Conservation (phyloP, 1,139 yeast species). For the Yamadazyma taylorii region DNA sequence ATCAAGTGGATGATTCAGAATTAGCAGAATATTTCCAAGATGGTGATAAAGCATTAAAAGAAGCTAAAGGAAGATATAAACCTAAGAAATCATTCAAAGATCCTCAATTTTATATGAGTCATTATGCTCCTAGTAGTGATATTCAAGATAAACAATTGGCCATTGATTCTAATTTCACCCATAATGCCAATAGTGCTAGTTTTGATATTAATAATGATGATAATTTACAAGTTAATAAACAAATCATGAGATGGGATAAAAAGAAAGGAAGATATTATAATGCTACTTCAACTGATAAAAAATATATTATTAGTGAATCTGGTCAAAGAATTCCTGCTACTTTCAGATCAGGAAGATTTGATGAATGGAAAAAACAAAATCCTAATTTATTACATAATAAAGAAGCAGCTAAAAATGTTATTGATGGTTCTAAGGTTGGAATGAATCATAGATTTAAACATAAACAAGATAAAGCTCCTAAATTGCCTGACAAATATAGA, state of each 20-base stretch:
- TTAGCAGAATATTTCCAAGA: slow-evolving; percentile 53
- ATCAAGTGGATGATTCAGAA: too few relatives aligned
- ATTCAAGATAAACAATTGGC: slow-evolving; percentile 83
- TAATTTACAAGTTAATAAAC: slow-evolving; percentile 60
- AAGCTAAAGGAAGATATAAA: slow-evolving; percentile 22
- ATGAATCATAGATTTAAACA: slow-evolving; percentile 64
- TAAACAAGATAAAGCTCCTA: slow-evolving; percentile 76
- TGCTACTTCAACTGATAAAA: slow-evolving; percentile 75
- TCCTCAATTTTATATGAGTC: slow-evolving; percentile 82
- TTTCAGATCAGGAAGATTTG: slow-evolving; percentile 86
- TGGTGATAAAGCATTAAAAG: slow-evolving; percentile 49
- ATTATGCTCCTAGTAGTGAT: slow-evolving; percentile 80
- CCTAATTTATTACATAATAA: slow-evolving; percentile 17
- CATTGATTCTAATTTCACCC: slow-evolving; percentile 66
- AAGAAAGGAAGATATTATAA: slow-evolving; percentile 91
- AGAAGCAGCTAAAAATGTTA: background rate
- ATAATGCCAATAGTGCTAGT: slow-evolving; percentile 80
- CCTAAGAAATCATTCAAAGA: slow-evolving; percentile 62
- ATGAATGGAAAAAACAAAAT: slow-evolving; percentile 75
- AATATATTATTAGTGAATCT: slow-evolving; percentile 90
- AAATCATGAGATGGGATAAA: slow-evolving; percentile 89
- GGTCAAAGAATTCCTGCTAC: slow-evolving; percentile 94
- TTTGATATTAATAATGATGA: slow-evolving; percentile 87
- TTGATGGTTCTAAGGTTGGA: slow-evolving; percentile 15
- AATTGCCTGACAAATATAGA: slow-evolving; percentile 81